These are phyloP conservation scores for Pestalotiopsis sp. DNA, from an alignment of 2,329 filamentous ascomycete genomes.

Conservation along the genomic window DNA sequence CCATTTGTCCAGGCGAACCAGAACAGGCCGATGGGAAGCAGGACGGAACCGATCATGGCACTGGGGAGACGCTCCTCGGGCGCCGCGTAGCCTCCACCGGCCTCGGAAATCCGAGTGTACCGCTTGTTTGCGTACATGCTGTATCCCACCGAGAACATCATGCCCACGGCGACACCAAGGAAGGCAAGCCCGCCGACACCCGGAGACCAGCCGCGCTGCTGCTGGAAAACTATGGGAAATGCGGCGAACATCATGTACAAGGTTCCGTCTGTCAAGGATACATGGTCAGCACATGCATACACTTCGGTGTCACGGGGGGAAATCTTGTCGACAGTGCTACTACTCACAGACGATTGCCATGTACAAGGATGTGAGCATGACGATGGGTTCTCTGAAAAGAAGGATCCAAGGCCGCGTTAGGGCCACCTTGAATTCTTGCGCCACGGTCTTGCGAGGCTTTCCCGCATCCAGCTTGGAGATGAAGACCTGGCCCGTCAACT, in stretches of 20 bases:
- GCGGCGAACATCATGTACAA: slow-evolving; percentile 56
- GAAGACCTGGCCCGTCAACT: slow-evolving; percentile 58
- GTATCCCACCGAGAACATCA: slow-evolving; percentile 60
- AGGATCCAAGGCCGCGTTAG: slow-evolving; percentile 69
- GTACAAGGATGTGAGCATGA: slow-evolving; percentile 66
- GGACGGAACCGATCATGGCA: slow-evolving; percentile 62
- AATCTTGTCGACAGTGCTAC: not conserved
- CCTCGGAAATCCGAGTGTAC: slow-evolving; percentile 39
- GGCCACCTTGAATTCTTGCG: slow-evolving; percentile 57
- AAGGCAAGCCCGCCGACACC: slow-evolving; percentile 67
- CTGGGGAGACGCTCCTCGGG: slow-evolving; percentile 68
- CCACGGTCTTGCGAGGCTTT: slow-evolving; percentile 42
- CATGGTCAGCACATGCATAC: too few species aligned
- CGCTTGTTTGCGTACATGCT: slow-evolving; percentile 57
- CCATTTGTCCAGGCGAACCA: slow-evolving; percentile 71
- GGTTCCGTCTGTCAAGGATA: slow-evolving; percentile 20
- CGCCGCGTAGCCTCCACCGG: slow-evolving; percentile 55
- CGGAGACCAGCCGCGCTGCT: slow-evolving; percentile 58
- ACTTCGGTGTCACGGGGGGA: not conserved
- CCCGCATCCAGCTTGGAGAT: slow-evolving; percentile 51
- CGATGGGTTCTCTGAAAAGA: slow-evolving; percentile 72
- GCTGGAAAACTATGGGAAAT: slow-evolving; percentile 68
- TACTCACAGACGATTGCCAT: slow-evolving; percentile 59
- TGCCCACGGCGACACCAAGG: slow-evolving; percentile 69
- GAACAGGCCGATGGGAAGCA: slow-evolving; percentile 68